Conservation (phyloP, 1,284 basidiomycete species). For the Sphagnurus paluster region DNA sequence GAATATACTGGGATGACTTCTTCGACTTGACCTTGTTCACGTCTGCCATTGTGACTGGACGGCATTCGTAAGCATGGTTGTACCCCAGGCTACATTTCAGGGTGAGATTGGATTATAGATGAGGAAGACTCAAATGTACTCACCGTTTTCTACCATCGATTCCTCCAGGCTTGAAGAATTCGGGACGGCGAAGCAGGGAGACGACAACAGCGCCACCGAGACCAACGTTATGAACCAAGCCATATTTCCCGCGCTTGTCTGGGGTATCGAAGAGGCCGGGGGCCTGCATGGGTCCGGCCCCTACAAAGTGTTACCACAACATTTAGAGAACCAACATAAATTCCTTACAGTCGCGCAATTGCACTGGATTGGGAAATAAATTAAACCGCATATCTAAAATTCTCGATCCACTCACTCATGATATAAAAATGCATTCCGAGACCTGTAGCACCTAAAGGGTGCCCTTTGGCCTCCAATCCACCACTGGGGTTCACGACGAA, state of each 20-base stretch:
- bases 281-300: constrained; percentile 83
- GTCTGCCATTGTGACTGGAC: constrained; percentile 59
- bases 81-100: constrained; percentile 63
- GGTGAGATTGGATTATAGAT: not conserved
- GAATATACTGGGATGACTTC: constrained; percentile 49
- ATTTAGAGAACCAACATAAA: not conserved
- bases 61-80: constrained; percentile 73
- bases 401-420: constrained; percentile 52
- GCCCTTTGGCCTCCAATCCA: constrained; percentile 85
- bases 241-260: constrained; percentile 74
- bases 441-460: constrained; percentile 84
- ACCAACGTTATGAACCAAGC: constrained; percentile 83
- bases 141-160: constrained; percentile 68
- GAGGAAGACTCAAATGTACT: not conserved
- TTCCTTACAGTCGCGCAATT: constrained; percentile 71
- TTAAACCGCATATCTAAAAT: constrained; percentile 10
- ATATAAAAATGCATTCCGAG: constrained; percentile 90
- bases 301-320: constrained; percentile 31
- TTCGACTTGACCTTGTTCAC: constrained; percentile 76
- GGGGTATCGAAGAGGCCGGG: constrained; percentile 62
- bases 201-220: constrained; percentile 81
- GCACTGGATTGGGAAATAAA: constrained; percentile 46
- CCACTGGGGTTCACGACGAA: constrained; percentile 89
- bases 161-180: constrained; percentile 66
- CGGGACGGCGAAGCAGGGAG: constrained; percentile 70